These are phyloP conservation scores for Fragilaria radians DNA, from an alignment of 108 stramenopile species.

Conservation along the genomic window DNA sequence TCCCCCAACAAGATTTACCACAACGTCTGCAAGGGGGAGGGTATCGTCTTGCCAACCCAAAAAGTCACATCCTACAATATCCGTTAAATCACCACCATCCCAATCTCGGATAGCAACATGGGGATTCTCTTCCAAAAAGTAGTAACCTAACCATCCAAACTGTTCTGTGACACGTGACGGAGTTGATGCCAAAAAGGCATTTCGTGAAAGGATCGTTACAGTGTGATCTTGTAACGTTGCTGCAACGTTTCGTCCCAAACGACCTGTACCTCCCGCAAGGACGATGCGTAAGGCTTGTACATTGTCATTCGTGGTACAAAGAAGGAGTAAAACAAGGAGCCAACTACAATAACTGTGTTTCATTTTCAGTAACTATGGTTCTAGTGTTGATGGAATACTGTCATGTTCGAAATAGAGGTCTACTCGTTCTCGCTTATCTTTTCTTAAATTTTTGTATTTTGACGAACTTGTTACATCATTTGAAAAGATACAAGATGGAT, in stretches of 20 bases:
- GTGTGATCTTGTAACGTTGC: slow-evolving; percentile 45
- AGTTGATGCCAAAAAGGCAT: slow-evolving; percentile 70
- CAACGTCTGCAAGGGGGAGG: slow-evolving; percentile 48
- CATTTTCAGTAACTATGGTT: too few relatives aligned
- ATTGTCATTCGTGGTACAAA: too few relatives aligned
- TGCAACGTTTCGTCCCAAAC: slow-evolving; percentile 42
- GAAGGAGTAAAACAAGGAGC: too few relatives aligned
- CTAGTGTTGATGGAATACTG: too few relatives aligned
- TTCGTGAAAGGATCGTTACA: slow-evolving; percentile 72
- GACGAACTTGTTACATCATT: too few relatives aligned
- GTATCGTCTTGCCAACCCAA: slow-evolving; percentile 80
- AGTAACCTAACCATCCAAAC: slow-evolving; percentile 71
- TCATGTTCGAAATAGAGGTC: too few relatives aligned
- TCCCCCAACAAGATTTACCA: slow-evolving; percentile 76
- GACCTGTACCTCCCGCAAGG: slow-evolving; percentile 73
- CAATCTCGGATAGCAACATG: slow-evolving; percentile 66
- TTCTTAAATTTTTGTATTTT: too few relatives aligned
- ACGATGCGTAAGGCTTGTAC: slow-evolving; percentile 57
- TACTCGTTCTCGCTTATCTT: too few relatives aligned
- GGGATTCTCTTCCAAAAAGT: slow-evolving; percentile 43
- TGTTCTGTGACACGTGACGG: slow-evolving; percentile 61
- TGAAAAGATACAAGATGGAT: too few relatives aligned
- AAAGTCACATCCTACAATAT: slow-evolving; percentile 77
- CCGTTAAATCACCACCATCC: slow-evolving; percentile 82
- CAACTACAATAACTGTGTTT: too few relatives aligned